phyloP scores from a whole-genome alignment of 495 filamentous ascomycete genomes.

The Podospora pseudocomata region DNA sequence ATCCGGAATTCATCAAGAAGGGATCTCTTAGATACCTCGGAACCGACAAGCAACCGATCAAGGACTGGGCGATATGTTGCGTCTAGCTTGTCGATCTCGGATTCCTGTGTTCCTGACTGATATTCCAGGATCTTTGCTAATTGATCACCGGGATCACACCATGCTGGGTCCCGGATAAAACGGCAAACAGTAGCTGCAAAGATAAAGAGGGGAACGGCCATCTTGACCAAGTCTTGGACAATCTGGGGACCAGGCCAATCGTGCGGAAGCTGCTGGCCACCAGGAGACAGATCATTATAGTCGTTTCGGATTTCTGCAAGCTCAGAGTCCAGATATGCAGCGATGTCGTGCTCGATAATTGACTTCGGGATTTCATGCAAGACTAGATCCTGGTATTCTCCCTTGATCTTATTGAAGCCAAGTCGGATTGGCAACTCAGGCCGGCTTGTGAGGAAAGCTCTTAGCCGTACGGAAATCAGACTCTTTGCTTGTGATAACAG shows the following conservation, averaged over 20 bases:
- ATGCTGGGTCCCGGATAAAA: conserved; percentile 30
- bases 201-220: conserved; percentile 45
- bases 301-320: conserved; percentile 22
- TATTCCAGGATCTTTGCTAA: background rate
- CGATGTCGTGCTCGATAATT: conserved; percentile 36
- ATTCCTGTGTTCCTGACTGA: background rate
- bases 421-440: conserved; percentile 44
- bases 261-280: conserved; percentile 12
- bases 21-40: background rate
- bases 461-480: conserved; percentile 13
- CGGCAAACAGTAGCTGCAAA: conserved; percentile 44
- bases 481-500: conserved; percentile 28
- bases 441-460: conserved; percentile 38
- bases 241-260: conserved; percentile 41
- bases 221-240: conserved; percentile 33
- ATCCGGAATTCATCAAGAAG: conserved; percentile 4
- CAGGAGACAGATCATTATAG: conserved; percentile 21
- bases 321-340: conserved; percentile 29
- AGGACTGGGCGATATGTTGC: conserved; percentile 1
- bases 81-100: background rate
- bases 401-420: conserved; percentile 28
- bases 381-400: conserved; percentile 28
- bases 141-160: background rate
- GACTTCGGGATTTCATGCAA: conserved; percentile 32
- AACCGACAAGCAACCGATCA: background rate